phyloP scores from a whole-genome alignment of 768 basidiomycete species.

The Cystofilobasidium ferigula region DNA sequence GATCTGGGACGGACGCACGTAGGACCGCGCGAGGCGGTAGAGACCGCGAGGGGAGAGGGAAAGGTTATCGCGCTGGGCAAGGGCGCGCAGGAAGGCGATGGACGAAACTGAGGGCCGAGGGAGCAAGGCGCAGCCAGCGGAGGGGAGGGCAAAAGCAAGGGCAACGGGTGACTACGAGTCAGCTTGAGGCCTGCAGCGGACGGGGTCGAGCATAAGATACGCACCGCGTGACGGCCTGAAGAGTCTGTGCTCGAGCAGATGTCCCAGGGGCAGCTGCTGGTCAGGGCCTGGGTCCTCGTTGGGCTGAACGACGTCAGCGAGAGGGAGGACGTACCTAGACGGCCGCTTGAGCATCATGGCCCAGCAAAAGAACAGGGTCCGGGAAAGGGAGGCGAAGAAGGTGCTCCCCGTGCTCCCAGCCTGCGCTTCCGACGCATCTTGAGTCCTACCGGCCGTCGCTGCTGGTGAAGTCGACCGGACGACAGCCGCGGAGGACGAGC shows the following conservation, averaged over 20 bases:
- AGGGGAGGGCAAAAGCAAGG: too few relatives aligned
- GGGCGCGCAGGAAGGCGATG: constrained; percentile 19
- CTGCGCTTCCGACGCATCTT: neutral
- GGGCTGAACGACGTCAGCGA: neutral
- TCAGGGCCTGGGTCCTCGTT: neutral
- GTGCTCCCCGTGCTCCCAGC: neutral
- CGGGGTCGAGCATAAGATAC: neutral
- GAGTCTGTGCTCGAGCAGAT: too few relatives aligned
- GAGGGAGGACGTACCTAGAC: neutral
- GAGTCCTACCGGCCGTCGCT: neutral
- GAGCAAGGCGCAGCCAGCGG: neutral
- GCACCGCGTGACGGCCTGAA: constrained; percentile 17
- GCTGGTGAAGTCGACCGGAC: neutral
- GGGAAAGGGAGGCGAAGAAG: constrained; percentile 5
- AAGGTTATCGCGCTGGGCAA: constrained; percentile 17
- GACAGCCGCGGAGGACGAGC: neutral
- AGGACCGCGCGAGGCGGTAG: constrained; percentile 5
- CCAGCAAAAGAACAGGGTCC: constrained; percentile 12
- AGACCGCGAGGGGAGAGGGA: constrained; percentile 14
- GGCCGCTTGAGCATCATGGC: constrained; percentile 25
- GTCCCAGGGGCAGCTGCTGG: too few relatives aligned
- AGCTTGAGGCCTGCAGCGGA: too few relatives aligned
- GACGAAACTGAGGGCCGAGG: constrained; percentile 14
- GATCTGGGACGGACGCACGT: neutral
- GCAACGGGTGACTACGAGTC: neutral